Evolutionary conservation across 176 grass and related monocot species (phyloP), one percentile per base, ranked within the genome.

Genomic region (Phragmites australis): DNA sequence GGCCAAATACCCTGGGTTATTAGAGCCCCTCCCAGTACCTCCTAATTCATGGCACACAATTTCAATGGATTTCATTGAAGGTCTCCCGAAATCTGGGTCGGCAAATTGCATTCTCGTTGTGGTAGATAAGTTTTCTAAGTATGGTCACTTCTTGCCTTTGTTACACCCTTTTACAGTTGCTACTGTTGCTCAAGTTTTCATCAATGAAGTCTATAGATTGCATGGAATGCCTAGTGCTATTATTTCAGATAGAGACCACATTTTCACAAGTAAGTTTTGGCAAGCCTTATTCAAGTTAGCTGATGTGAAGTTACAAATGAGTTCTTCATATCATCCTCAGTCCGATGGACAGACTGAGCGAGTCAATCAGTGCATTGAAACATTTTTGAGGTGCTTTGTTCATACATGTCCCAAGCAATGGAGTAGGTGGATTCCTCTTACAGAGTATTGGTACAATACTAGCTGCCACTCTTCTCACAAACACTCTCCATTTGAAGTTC

Each of bases 341-440:
- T 9, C 22, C 0, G n/a, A 57, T 12, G 54, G 54, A 2, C n/a
- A 57, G 12, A 57, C 54, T 1, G 1, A 57, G 4, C 7, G 54
- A 3, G 22, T 57, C 1, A 57, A 57, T 10, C 54, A 57, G 9
- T 57, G 54, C 2, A 0, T 26, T 1, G 22, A 57, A 12, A 57
- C 54, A 1, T 57, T 26, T 9, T 4, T 57, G 0, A 1, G 22
- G 0, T 57, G 54, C 8, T 57, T 57, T 26, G 22, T 26, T 1
- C 22, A 26, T 0, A 1, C 64, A 1, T 67, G 64, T 6, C 64
- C 64, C 0, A 12, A 0, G 0, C 9, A 14, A 0, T 67, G 64
- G 64, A 1, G 3, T 1, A 5, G 14, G 0, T 66, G 63, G 18
- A 1, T 66, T 0, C 1, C 40, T 0, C 0, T 68, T 0, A 9